Base-by-base conservation (phyloP, 163 green algal genomes). In the Scenedesmus sp. region DNA sequence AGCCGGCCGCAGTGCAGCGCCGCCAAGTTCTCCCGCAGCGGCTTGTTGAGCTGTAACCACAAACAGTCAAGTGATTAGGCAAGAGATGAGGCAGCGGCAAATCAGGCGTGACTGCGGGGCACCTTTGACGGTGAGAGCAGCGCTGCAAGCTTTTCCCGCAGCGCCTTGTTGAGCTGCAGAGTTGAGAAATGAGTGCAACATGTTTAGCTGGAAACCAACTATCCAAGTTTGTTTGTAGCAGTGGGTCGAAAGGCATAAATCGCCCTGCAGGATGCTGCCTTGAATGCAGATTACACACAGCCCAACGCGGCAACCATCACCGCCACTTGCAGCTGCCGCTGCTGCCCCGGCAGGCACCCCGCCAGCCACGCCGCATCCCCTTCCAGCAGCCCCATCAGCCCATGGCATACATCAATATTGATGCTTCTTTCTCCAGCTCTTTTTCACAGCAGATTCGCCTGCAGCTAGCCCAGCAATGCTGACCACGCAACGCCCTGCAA, bases 281-380 rank as follows among this genome's bases (percentile, higher is more conserved):
- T 46, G 34, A 46, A 46, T 46, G 34, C 34, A 46, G 34, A 46
- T 0, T 46, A 46, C 34, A 46, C 34, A 46, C 34, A 46, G 34
- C 34, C 34, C 34, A 92, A 88, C 3, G 70, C 83, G 18, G 89
- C 89, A 55, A 54, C 59, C 4, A 9, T 52, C 12, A 90, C 9
- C 26, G 89, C 82, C 23, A 85, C n/a, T 66, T 90, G 89, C 89
- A 89, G 73, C 82, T 86, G 67, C 66, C 26, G 54, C 89, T 55
- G 82, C 82, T 90, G 67, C 2, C 1, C 66, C 6, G 96, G 96
- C 86, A 98, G 92, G 52, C 95, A 93, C 0, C 60, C 62, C 15
- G 16, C 89, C 34, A 92, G 93, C 97, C 97, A 98, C 0, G 59
- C 89, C 5, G 91, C 88, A 90, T 98, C 97, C 12, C 73, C 82